A percentile compares a stretch with the other conserved stretches of the same genome.
Conservation (phyloP, 179 eudicot species). For the Corrigiola litoralis region DNA sequence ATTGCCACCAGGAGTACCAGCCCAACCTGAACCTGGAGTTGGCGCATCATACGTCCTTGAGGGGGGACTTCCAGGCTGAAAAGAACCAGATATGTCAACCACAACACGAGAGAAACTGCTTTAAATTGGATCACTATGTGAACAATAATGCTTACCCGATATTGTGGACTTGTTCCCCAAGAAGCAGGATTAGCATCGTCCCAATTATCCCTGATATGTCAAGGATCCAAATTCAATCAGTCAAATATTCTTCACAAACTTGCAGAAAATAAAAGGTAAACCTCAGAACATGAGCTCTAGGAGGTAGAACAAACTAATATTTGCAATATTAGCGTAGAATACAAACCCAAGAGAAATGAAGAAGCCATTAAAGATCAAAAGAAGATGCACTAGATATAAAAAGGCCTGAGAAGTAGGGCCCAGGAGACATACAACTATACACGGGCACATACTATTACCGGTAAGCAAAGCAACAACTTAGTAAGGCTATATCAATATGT, state of each 20-base stretch:
- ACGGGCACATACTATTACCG: no score
- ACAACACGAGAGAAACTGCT: not conserved
- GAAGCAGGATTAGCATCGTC: slow-evolving; percentile 96
- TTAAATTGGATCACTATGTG: not conserved
- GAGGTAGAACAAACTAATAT: no score
- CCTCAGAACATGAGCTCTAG: no score
- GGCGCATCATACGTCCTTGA: slow-evolving; percentile 95
- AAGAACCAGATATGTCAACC: slow-evolving; percentile 3
- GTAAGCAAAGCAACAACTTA: no score
- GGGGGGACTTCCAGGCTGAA: slow-evolving; percentile 90
- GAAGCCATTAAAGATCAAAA: no score
- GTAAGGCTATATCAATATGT: no score
- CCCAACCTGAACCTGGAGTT: slow-evolving; percentile 94
- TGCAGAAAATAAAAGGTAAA: not conserved
- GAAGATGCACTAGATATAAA: no score
- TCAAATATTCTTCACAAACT: not conserved
- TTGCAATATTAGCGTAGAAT: no score
- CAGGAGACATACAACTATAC: no score
- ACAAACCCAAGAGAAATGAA: no score
- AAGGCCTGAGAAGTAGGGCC: no score
- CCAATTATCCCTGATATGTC: slow-evolving; percentile 75
- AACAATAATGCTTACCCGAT: slow-evolving; percentile 51
- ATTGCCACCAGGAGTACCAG: slow-evolving; percentile 67
- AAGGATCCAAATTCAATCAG: not conserved
- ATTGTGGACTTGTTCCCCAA: slow-evolving; percentile 91